Evolutionary conservation across 2,329 filamentous ascomycete genomes (phyloP).

Genomic region (Beauveria varroae): DNA sequence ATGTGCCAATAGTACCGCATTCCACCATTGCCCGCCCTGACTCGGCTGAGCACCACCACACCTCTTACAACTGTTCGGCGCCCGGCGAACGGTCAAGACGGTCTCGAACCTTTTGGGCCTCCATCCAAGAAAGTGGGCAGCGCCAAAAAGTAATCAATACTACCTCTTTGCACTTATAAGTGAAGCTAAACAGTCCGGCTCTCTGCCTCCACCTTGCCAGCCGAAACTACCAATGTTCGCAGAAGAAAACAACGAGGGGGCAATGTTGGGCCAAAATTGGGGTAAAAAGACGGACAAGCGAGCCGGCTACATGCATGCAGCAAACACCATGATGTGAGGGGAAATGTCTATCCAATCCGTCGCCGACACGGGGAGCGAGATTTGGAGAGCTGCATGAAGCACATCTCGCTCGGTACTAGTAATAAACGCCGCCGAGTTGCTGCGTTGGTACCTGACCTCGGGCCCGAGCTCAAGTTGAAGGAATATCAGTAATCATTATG

Average conservation of each 20-base stretch:
- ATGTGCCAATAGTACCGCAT: not conserved
- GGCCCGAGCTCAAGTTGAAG: not conserved
- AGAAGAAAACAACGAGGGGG: not conserved
- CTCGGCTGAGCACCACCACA: not conserved
- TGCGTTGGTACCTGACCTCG: conserved; percentile 6
- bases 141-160: not conserved
- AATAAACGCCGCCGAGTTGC: not conserved
- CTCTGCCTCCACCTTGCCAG: not conserved
- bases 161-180: no score
- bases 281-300: not conserved
- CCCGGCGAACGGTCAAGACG: conserved; percentile 4
- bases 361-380: not conserved
- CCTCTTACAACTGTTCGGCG: conserved; percentile 1
- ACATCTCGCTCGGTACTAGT: not conserved
- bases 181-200: not conserved
- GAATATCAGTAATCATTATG: no score
- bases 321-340: not conserved
- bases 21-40: not conserved
- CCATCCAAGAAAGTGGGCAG: not conserved
- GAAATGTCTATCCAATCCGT: not conserved
- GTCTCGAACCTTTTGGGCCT: conserved; percentile 1
- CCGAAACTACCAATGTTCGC: not conserved
- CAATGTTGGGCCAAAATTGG: conserved; percentile 4
- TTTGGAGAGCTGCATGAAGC: not conserved
- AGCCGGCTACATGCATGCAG: not conserved